Base-by-base conservation (phyloP, 2,329 filamentous ascomycete species). In the Talaromyces sp. region DNA sequence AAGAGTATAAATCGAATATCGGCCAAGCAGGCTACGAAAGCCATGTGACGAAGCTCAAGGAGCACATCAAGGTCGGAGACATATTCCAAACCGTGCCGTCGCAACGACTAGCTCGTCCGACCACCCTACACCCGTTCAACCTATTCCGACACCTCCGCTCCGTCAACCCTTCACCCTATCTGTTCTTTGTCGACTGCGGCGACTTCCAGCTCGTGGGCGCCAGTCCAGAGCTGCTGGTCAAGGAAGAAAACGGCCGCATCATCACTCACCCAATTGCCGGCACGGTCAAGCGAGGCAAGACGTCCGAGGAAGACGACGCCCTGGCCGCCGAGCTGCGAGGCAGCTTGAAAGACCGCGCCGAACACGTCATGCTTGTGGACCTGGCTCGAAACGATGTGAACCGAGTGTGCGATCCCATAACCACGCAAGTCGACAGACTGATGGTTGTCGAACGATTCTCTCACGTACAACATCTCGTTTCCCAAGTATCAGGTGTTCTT, bases 31-130 rank as follows among this genome's bases (percentile, higher is more conserved):
- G 95, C 42, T 99, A 99, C 78, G 92, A 97, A 79, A 81, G 78
- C n/a, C 94, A 98, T 74, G 95, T 99, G 60, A 88, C 85, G 28
- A 82, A 79, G 54, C 83, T 99, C 63, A 98, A 98, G 81, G 83
- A 92, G 77, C 94, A 98, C 81, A 98, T 99, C 69, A 84, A 87
- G 69, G 84, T 86, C 65, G 95, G 95, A 68, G 92, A 98, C 80
- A 98, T 99, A 73, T 98, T 99, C 78, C 95, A 99, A 76, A 92
- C 92, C 0, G 95, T 99, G 16, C 95, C 95, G 1, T 97, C 92
- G 50, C 95, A 99, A 78, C 87, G 95, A 58, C 91, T 98, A 72
- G 89, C 93, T 7, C 86, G 94, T 31, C 93, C 93, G 14, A 99
- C 95, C 2, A 87, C 86, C 61, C 82, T 99, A 51, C 95, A 99